These are phyloP conservation scores for Boletellus sp. DNA, from an alignment of 1,284 basidiomycete genomes.

Conservation along the genomic window DNA sequence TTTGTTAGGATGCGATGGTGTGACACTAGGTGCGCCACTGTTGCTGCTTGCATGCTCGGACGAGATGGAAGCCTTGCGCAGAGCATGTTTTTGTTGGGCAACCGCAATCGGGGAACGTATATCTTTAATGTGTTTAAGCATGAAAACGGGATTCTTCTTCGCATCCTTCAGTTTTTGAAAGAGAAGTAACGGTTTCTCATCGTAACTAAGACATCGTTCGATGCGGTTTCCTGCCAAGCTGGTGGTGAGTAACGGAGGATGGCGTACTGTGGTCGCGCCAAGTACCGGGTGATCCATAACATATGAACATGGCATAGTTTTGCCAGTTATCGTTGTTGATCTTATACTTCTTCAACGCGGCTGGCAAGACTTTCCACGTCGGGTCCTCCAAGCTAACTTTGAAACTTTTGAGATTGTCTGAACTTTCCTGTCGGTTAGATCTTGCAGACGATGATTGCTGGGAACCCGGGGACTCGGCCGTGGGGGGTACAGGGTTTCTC, in stretches of 20 bases:
- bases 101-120: conserved; percentile 95
- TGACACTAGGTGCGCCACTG: conserved; percentile 17
- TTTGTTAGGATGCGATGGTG: conserved; percentile 23
- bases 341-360: conserved; percentile 97
- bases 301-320: conserved; percentile 98
- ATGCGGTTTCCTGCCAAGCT: conserved; percentile 57
- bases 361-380: conserved; percentile 95
- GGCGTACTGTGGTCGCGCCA: conserved; percentile 1
- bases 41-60: conserved; percentile 24
- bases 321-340: conserved; percentile 99
- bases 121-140: conserved; percentile 97
- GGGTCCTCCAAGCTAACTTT: conserved; percentile 94
- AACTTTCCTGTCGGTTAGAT: conserved; percentile 60
- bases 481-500: conserved; percentile 27
- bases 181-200: conserved; percentile 94
- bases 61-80: conserved; percentile 61
- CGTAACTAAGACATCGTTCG: conserved; percentile 95
- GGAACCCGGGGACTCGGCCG: conserved; percentile 34
- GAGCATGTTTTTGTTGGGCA: conserved; percentile 90
- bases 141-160: conserved; percentile 97
- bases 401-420: conserved; percentile 81
- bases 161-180: conserved; percentile 98
- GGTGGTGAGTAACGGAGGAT: not conserved
- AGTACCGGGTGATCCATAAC: conserved; percentile 86
- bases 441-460: conserved; percentile 29